phyloP scores from a whole-genome alignment of 2,329 filamentous ascomycete genomes.

The Westerdykella ornata region DNA sequence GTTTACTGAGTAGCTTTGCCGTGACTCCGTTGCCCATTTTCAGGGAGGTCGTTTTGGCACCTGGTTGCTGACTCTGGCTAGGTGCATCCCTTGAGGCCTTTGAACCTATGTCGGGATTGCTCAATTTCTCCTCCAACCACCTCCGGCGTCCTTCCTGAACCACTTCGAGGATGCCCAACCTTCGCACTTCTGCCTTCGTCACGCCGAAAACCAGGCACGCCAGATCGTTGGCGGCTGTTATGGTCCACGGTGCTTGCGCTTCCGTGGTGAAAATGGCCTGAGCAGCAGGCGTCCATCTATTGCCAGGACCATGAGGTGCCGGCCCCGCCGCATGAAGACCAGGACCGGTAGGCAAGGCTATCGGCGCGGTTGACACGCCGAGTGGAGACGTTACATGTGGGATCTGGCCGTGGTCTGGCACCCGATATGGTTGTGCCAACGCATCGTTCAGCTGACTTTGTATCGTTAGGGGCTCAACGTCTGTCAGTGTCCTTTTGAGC shows the following conservation, averaged over 20 bases:
- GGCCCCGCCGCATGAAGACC: slow-evolving; percentile 35
- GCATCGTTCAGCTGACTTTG: slow-evolving; percentile 81
- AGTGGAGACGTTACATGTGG: slow-evolving; percentile 43
- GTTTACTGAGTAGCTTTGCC: slow-evolving; percentile 79
- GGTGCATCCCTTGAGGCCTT: slow-evolving; percentile 28
- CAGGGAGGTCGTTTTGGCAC: slow-evolving; percentile 37
- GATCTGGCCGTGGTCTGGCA: slow-evolving; percentile 44
- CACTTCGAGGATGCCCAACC: slow-evolving; percentile 90
- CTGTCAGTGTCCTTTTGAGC: slow-evolving; percentile 82
- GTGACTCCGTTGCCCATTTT: slow-evolving; percentile 79
- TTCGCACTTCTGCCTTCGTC: slow-evolving; percentile 88
- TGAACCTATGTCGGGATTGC: slow-evolving; percentile 52
- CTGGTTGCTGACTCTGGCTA: slow-evolving; percentile 30
- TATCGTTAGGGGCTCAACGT: slow-evolving; percentile 65
- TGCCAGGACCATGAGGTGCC: slow-evolving; percentile 72
- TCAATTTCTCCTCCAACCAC: slow-evolving; percentile 84
- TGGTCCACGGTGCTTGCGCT: slow-evolving; percentile 83
- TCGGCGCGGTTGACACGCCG: slow-evolving; percentile 36
- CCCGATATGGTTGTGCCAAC: slow-evolving; percentile 71
- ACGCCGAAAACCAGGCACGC: slow-evolving; percentile 98
- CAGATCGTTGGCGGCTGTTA: slow-evolving; percentile 90
- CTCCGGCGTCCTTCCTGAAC: slow-evolving; percentile 81
- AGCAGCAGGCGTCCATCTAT: slow-evolving; percentile 80
- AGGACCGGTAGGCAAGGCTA: slow-evolving; percentile 26
- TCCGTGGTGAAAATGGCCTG: slow-evolving; percentile 99